phyloP scores from a whole-genome alignment of 225 moss, liverwort and hornwort species.

The Pseudisothecium myosuroides region DNA sequence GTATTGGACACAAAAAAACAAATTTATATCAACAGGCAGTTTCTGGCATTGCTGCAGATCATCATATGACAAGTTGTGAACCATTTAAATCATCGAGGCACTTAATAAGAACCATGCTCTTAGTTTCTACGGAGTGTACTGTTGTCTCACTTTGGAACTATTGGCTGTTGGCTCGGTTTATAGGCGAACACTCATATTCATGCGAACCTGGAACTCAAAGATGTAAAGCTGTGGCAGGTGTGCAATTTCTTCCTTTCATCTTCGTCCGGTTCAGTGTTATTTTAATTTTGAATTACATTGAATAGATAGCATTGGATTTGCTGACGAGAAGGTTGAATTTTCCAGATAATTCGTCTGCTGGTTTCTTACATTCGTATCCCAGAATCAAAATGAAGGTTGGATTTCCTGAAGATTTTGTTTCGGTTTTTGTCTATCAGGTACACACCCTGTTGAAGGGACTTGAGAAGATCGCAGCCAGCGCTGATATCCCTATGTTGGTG shows the following conservation, averaged over 20 bases:
- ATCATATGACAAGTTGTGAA: neutral
- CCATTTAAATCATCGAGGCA: neutral
- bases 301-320: neutral
- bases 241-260: neutral
- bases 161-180: neutral
- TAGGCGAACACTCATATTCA: constrained; percentile 98
- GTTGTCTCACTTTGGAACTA: neutral
- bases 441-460: constrained; percentile 90
- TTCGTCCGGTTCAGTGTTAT: neutral
- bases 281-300: neutral
- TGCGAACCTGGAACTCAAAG: constrained; percentile 92
- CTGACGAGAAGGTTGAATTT: neutral
- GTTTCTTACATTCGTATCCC: neutral
- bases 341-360: neutral
- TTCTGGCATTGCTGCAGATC: neutral
- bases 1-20: neutral
- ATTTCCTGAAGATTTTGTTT: neutral
- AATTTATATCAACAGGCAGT: neutral
- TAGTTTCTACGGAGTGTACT: neutral
- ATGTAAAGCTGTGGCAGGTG: constrained; percentile 99
- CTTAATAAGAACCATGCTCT: neutral
- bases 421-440: constrained; percentile 32
- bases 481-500: constrained; percentile 97
- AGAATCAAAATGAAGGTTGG: neutral
- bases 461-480: constrained; percentile 96